Evolutionary conservation across 495 filamentous ascomycete species (phyloP).

Genomic region (Daldinia bambusicola): DNA sequence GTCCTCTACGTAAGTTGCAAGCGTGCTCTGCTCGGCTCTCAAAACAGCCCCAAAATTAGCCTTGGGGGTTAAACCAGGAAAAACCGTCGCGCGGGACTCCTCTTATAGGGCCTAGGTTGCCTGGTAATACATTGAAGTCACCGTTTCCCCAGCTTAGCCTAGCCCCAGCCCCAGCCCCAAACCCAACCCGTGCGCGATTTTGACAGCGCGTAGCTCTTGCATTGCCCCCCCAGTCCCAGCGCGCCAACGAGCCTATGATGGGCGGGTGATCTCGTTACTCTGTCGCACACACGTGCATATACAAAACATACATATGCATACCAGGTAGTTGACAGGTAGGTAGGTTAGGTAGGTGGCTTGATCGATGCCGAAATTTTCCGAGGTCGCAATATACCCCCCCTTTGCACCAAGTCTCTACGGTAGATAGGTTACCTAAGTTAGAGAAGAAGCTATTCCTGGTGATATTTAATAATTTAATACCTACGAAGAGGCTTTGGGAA

Average conservation of each 20-base stretch:
- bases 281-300: background rate
- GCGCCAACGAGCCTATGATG: background rate
- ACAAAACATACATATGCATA: background rate
- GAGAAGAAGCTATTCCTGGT: too few species aligned
- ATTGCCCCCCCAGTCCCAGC: background rate
- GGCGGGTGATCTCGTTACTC: too few species aligned
- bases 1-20: background rate
- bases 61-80: background rate
- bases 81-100: background rate
- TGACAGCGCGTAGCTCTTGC: background rate
- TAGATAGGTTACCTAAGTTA: conserved; percentile 9
- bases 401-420: background rate
- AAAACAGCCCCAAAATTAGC: conserved; percentile 26
- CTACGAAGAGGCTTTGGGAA: too few species aligned
- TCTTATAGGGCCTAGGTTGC: background rate
- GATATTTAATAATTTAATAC: too few species aligned
- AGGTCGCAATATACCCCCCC: background rate
- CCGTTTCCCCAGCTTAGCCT: background rate
- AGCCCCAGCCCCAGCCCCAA: background rate
- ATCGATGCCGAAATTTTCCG: conserved; percentile 27
- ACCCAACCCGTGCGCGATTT: conserved; percentile 29
- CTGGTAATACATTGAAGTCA: background rate
- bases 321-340: background rate
- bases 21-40: conserved; percentile 38
- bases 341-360: too few species aligned